Conservation (phyloP, 2,329 filamentous ascomycete species). For the Teratosphaeria epicoccoides region DNA sequence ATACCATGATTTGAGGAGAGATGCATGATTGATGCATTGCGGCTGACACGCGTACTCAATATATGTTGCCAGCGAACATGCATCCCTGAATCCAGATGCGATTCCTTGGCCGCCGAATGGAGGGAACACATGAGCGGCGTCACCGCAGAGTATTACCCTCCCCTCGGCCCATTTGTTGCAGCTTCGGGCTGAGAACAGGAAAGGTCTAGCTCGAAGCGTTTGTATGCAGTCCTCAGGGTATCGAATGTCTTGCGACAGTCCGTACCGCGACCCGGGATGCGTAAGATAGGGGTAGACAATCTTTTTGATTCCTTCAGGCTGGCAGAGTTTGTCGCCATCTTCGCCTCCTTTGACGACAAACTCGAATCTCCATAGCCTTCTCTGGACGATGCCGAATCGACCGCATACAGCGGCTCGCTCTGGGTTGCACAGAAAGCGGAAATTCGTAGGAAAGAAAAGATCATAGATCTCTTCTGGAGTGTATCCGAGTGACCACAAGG, state of each 20-base stretch:
- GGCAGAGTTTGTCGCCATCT: slow-evolving; percentile 1
- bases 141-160: slow-evolving; percentile 36
- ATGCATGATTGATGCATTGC: neutral
- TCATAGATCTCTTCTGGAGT: slow-evolving; percentile 39
- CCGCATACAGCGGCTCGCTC: slow-evolving; percentile 35
- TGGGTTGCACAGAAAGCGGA: slow-evolving; percentile 35
- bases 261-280: slow-evolving; percentile 2
- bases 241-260: neutral
- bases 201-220: slow-evolving; percentile 37
- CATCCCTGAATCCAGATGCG: slow-evolving; percentile 32
- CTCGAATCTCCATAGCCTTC: slow-evolving; percentile 27
- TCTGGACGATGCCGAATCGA: slow-evolving; percentile 32
- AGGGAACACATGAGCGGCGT: slow-evolving; percentile 44
- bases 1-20: slow-evolving; percentile 3
- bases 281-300: slow-evolving; percentile 5
- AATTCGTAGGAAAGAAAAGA: slow-evolving; percentile 36
- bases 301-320: neutral
- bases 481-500: slow-evolving; percentile 38
- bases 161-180: slow-evolving; percentile 38
- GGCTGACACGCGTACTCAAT: slow-evolving; percentile 10
- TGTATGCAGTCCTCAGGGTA: slow-evolving; percentile 34
- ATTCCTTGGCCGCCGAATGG: slow-evolving; percentile 39
- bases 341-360: slow-evolving; percentile 6
- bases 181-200: slow-evolving; percentile 34
- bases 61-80: slow-evolving; percentile 29